These are phyloP conservation scores for Phialocephala subalpina DNA, from an alignment of 2,329 filamentous ascomycete species.

Conservation along the genomic window DNA sequence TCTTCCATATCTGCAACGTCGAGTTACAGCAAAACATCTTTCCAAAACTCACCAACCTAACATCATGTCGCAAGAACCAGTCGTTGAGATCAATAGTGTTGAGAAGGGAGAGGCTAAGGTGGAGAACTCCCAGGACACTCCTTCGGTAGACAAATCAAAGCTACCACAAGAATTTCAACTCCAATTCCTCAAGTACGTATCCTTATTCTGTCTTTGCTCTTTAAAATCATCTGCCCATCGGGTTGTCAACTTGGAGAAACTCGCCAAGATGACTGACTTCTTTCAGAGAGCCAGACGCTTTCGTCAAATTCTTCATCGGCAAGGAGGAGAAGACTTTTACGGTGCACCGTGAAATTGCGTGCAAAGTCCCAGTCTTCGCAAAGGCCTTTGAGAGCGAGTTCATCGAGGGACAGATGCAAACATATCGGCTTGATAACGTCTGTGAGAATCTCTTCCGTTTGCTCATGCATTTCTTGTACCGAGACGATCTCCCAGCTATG, in stretches of 20 bases:
- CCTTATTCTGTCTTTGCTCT: background rate
- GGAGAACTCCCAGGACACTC: too few relatives aligned
- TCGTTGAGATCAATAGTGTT: too few relatives aligned
- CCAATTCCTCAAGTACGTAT: too few relatives aligned
- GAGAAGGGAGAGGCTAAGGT: too few relatives aligned
- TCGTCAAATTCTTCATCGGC: constrained; percentile 2
- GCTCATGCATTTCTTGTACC: constrained; percentile 12
- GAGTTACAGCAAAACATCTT: too few relatives aligned
- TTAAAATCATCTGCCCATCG: too few relatives aligned
- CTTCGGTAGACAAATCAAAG: too few relatives aligned
- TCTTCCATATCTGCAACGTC: too few relatives aligned
- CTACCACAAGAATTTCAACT: background rate
- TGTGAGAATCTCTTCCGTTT: constrained; percentile 1
- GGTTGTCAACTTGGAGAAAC: too few relatives aligned
- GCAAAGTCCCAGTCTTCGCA: background rate
- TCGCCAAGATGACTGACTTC: too few relatives aligned
- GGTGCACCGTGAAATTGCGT: background rate
- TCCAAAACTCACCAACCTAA: too few relatives aligned
- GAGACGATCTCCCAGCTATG: background rate
- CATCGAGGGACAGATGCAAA: constrained; percentile 3
- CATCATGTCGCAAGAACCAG: too few relatives aligned
- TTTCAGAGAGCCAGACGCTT: background rate
- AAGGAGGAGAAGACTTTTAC: background rate
- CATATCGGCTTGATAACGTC: constrained; percentile 9
- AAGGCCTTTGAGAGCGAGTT: background rate